phyloP scores from a whole-genome alignment of 768 basidiomycete genomes.

The Aureoboletus auriporus region DNA sequence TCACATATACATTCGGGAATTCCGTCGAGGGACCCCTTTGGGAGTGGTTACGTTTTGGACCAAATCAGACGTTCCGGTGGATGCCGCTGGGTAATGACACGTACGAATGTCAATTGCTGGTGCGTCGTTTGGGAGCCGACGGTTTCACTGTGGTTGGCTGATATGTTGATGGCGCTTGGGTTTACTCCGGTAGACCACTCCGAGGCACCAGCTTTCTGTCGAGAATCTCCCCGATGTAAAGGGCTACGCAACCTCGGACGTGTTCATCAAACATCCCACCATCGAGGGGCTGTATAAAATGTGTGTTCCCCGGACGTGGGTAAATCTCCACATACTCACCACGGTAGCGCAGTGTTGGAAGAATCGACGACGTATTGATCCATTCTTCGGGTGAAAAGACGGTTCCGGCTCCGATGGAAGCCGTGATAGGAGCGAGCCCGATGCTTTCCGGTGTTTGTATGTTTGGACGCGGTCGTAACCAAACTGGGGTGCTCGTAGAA shows the following conservation, averaged over 20 bases:
- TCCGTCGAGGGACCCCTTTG: constrained; percentile 28
- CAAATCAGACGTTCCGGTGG: constrained; percentile 30
- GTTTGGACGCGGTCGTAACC: constrained; percentile 35
- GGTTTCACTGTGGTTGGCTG: background rate
- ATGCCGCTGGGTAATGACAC: constrained; percentile 33
- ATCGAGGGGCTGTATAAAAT: constrained; percentile 41
- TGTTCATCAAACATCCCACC: constrained; percentile 42
- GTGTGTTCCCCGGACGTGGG: constrained; percentile 17
- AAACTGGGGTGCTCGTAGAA: constrained; percentile 29
- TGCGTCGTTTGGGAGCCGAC: constrained; percentile 9
- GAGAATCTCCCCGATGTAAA: constrained; percentile 34
- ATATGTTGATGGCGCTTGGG: background rate
- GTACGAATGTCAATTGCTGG: constrained; percentile 37
- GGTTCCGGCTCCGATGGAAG: constrained; percentile 33
- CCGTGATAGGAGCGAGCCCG: constrained; percentile 15
- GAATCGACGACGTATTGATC: constrained; percentile 33
- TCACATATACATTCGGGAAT: constrained; percentile 10
- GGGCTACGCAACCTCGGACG: constrained; percentile 43
- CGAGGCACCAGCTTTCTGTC: constrained; percentile 25
- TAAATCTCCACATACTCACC: too few relatives aligned
- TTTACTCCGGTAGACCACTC: constrained; percentile 18
- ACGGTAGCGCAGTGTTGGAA: constrained; percentile 32
- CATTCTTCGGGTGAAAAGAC: constrained; percentile 33
- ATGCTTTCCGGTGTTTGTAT: constrained; percentile 32
- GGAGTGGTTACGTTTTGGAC: constrained; percentile 29